Evolutionary conservation across 345 rosid genomes (phyloP).

Genomic region (Linum lewisii): DNA sequence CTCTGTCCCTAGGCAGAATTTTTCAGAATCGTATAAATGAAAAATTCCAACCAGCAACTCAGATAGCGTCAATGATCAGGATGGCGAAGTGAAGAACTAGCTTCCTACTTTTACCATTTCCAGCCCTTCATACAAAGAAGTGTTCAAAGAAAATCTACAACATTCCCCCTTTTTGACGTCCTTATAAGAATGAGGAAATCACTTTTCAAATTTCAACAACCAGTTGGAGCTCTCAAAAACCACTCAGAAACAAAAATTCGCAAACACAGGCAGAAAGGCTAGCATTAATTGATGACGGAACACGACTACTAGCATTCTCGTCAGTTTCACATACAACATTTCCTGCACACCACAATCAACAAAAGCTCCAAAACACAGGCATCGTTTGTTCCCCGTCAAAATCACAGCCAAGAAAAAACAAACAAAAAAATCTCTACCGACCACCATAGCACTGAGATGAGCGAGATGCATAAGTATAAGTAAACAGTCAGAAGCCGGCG

Average conservation of each 20-base stretch:
- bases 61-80: neutral
- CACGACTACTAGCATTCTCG: neutral
- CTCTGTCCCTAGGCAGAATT: neutral
- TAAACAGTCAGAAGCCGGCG: neutral
- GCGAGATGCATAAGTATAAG: neutral
- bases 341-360: no score
- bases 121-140: no score
- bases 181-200: neutral
- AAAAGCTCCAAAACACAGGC: neutral
- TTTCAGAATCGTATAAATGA: neutral
- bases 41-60: neutral
- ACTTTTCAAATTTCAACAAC: neutral
- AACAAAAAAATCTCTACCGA: neutral
- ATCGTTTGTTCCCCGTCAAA: conserved; percentile 5
- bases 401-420: conserved; percentile 12
- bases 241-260: neutral
- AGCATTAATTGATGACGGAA: no score
- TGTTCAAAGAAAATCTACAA: no score
- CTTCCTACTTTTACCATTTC: no score
- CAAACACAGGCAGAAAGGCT: no score
- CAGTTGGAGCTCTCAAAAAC: neutral
- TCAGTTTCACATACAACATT: neutral
- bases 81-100: neutral
- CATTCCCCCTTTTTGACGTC: no score
- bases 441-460: conserved; percentile 1